Conservation (phyloP, 2,329 filamentous ascomycete species). For the Microascus cirrosus region DNA sequence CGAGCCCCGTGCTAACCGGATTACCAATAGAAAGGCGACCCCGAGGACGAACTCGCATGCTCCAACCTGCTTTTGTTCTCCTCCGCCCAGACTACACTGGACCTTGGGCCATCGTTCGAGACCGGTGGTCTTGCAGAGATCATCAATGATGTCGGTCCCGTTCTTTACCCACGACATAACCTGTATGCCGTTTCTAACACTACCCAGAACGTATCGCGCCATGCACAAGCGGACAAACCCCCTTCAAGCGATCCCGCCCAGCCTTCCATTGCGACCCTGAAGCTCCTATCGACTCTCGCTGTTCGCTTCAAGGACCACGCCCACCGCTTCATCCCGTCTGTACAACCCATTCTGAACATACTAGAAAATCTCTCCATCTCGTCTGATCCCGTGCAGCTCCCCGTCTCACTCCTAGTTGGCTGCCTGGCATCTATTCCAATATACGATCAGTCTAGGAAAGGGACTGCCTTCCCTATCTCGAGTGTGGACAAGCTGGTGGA, state of each 20-base stretch:
- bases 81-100: slow-evolving; percentile 7
- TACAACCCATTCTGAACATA: slow-evolving; percentile 9
- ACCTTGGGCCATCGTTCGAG: slow-evolving; percentile 30
- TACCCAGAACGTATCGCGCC: slow-evolving; percentile 8
- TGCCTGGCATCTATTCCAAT: slow-evolving; percentile 10
- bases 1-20: no score
- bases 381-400: slow-evolving; percentile 9
- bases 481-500: slow-evolving; percentile 8
- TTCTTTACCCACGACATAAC: background rate
- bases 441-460: slow-evolving; percentile 5
- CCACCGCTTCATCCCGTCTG: slow-evolving; percentile 8
- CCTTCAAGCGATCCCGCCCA: slow-evolving; percentile 10
- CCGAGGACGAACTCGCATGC: slow-evolving; percentile 9
- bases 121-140: slow-evolving; percentile 10
- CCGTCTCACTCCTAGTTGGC: slow-evolving; percentile 11
- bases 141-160: slow-evolving; percentile 8
- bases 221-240: slow-evolving; percentile 7
- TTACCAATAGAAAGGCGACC: slow-evolving; percentile 5
- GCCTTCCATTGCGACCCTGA: slow-evolving; percentile 9
- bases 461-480: background rate
- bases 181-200: background rate
- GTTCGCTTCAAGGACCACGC: slow-evolving; percentile 10
- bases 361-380: slow-evolving; percentile 8
- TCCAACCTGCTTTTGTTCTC: slow-evolving; percentile 9
- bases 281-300: slow-evolving; percentile 11